Base-by-base conservation (phyloP, 306 rosid species). In the Mimosa pudica region DNA sequence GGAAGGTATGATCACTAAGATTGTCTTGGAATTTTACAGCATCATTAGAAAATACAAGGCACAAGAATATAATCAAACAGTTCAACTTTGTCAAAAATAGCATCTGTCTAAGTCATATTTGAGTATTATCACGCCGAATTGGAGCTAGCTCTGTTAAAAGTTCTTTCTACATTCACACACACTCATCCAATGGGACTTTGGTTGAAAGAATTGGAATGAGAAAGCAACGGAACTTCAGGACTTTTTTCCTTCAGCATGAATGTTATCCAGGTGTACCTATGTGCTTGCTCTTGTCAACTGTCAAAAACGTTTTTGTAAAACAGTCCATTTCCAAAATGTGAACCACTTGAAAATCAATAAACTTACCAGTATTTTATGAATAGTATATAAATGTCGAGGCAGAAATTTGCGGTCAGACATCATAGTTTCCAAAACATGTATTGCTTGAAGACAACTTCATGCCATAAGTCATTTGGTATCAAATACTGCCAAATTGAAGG, bases 11-110 rank as follows among this genome's bases (percentile, higher is more conserved):
- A 81, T 70, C 73, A 80, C 83, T 24, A 82, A 70, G 72, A 75
- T 42, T 38, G 83, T 89, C 83, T 69, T 86, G 36, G 92, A 87
- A 45, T 86, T 55, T 55, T 91, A 82, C 92, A 73, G 85, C 74
- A 75, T 82, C 61, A 51, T 82, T 89, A 14, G 98, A 97, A 52
- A 87, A 89, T 86, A 81, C 90, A 68, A 89, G 98, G 89, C 92
- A 86, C 81, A 86, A 87, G 87, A 89, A 92, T 83, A 79, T 92
- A 48, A 83, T 83, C 79, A 86, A 93, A 80, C 55, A 89, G 76
- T 84, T 92, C 66, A 95, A 97, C 13, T 86, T 77, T 94, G 97
- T 90, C 84, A 6, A 17, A 52, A 52, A 2, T 52, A 52, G 60
- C 6, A 16, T 16, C 20, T 52, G 42, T 2, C 42, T 38, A 38